phyloP scores from a whole-genome alignment of 495 filamentous ascomycete genomes.

The Evansstolkia leycettana region DNA sequence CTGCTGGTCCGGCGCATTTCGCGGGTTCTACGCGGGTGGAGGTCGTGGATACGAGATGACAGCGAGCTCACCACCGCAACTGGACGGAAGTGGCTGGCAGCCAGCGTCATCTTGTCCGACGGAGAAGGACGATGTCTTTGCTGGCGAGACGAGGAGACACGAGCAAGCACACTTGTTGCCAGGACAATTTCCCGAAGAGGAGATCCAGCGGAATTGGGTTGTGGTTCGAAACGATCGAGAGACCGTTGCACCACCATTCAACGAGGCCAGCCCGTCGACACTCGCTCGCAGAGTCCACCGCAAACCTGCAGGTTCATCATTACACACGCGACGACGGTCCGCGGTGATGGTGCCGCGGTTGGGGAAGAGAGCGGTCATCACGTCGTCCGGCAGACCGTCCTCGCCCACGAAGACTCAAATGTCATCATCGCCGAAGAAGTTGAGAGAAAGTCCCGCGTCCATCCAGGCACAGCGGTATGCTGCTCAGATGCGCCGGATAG shows the following conservation, averaged over 20 bases:
- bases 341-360: slow-evolving; percentile 11
- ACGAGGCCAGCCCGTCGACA: slow-evolving; percentile 10
- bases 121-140: slow-evolving; percentile 12
- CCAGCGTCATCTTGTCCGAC: slow-evolving; percentile 5
- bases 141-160: neutral
- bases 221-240: slow-evolving; percentile 43
- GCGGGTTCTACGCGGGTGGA: slow-evolving; percentile 76
- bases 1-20: slow-evolving; percentile 57
- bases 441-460: slow-evolving; percentile 32
- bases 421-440: slow-evolving; percentile 21
- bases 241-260: neutral
- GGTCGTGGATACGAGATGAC: slow-evolving; percentile 53
- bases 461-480: slow-evolving; percentile 57
- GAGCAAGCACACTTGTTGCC: slow-evolving; percentile 17
- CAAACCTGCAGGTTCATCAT: slow-evolving; percentile 12
- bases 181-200: slow-evolving; percentile 37
- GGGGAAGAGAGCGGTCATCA: slow-evolving; percentile 16
- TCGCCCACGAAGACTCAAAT: slow-evolving; percentile 24
- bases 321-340: slow-evolving; percentile 14
- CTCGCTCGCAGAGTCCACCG: slow-evolving; percentile 9
- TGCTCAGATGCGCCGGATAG: slow-evolving; percentile 51
- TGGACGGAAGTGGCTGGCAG: slow-evolving; percentile 14
- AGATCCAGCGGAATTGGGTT: slow-evolving; percentile 57
- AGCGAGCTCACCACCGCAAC: slow-evolving; percentile 5
- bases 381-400: slow-evolving; percentile 19